Evolutionary conservation across 2,329 filamentous ascomycete genomes (phyloP), one percentile per base, ranked within the genome.

Genomic region (Biscogniauxia sp.): DNA sequence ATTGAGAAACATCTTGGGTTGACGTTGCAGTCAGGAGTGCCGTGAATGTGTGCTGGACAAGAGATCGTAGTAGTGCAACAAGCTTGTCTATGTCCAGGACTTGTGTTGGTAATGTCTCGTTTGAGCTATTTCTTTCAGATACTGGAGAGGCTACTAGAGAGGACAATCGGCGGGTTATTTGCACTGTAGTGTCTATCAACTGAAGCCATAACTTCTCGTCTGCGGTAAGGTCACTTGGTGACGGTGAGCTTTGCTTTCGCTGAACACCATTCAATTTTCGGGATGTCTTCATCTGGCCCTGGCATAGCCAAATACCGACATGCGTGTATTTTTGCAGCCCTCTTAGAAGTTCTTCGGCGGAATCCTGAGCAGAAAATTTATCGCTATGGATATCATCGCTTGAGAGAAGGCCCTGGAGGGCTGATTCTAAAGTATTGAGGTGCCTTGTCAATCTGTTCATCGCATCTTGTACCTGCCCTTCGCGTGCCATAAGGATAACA

Each of bases 231-330:
- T 75, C 73, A 50, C 80, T 79, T 1, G 73, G 74, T 1, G 75
- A 67, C 5, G 75, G 68, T 3, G 75, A 69, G 58, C 84, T 82
- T 61, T 75, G 84, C 74, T 75, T 85, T 65, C 87, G 79, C 55
- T 84, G 76, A 4, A 84, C 76, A 20, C 76, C 74, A 65, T 75
- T 79, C 57, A 73, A 69, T 61, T 77, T 76, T 61, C 78, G 82
- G 5, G 79, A 75, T 0, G 83, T 84, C 69, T 89, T 91, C 54
- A 86, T 92, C 72, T 97, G 92, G 1, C 89, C 87, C 75, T 96
- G 92, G 69, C 95, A 98, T 13, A 99, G 80, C 95, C 95, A 99
- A 55, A 96, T 94, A 15, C 96, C 95, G 1, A 99, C 92, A 65
- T 93, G 89, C 1, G 89, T 87, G 75, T 97, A 98, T 73, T 96